Percentiles rank a stretch among this genome's conserved stretches.
phyloP scores from a whole-genome alignment of 2,329 filamentous ascomycete species.

The Aureobasidium sp. region DNA sequence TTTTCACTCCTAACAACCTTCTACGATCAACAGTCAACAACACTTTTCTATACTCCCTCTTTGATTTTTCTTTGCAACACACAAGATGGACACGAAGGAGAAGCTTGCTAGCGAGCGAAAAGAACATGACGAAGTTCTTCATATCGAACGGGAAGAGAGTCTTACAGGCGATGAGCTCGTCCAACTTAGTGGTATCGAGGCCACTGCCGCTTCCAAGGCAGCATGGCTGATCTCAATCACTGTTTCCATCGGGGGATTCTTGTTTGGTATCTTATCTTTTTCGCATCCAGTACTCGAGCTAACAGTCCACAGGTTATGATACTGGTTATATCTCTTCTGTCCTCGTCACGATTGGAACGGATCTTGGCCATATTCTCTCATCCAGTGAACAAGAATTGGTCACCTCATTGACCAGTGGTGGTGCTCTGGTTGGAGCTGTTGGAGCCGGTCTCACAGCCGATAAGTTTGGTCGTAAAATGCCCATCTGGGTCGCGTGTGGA shows the following conservation, averaged over 20 bases:
- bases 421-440: conserved; percentile 40
- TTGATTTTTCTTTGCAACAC: no score
- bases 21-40: no score
- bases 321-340: conserved; percentile 42
- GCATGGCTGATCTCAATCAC: conserved; percentile 35
- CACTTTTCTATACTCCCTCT: no score
- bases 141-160: no score
- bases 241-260: conserved; percentile 30
- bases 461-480: conserved; percentile 34
- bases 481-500: conserved; percentile 36
- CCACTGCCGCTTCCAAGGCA: conserved; percentile 33
- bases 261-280: no score
- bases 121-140: no score
- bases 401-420: conserved; percentile 46
- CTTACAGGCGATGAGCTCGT: conserved; percentile 21
- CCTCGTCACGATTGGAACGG: conserved; percentile 34
- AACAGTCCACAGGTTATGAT: conserved; percentile 36
- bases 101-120: no score
- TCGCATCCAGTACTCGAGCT: no score
- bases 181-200: conserved; percentile 30
- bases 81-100: no score
- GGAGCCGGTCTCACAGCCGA: conserved; percentile 29
- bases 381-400: conserved; percentile 45
- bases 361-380: conserved; percentile 35
- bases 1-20: no score